These are phyloP conservation scores for Limnanthes douglasii DNA, from an alignment of 345 rosid genomes.

Conservation along the genomic window DNA sequence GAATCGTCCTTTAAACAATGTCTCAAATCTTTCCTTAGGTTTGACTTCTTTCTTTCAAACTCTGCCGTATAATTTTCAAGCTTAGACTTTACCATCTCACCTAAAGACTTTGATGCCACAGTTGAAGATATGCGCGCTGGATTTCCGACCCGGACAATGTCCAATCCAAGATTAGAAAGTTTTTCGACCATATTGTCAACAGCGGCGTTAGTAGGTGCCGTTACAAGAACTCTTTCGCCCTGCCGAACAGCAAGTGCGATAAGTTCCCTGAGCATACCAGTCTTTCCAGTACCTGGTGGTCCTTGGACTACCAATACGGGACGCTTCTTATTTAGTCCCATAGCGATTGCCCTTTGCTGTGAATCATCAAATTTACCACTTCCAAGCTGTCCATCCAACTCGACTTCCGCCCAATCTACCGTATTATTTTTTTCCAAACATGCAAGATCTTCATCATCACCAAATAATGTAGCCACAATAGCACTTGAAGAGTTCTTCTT, in stretches of 20 bases:
- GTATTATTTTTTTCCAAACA: constrained; percentile 51
- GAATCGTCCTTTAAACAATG: constrained; percentile 80
- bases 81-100: constrained; percentile 66
- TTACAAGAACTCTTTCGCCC: constrained; percentile 88
- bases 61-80: constrained; percentile 51
- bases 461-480: constrained; percentile 81
- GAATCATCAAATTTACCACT: constrained; percentile 40
- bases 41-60: constrained; percentile 74
- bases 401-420: constrained; percentile 45
- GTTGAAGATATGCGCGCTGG: constrained; percentile 85
- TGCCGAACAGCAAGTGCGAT: constrained; percentile 58
- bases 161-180: constrained; percentile 46
- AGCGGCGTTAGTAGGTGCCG: constrained; percentile 96
- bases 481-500: constrained; percentile 70
- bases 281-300: constrained; percentile 97
- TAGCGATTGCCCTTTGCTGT: constrained; percentile 48
- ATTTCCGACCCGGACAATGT: constrained; percentile 86
- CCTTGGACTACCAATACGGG: constrained; percentile 78
- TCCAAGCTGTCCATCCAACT: constrained; percentile 32
- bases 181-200: constrained; percentile 96
- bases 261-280: constrained; percentile 77
- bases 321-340: constrained; percentile 72
- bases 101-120: constrained; percentile 78
- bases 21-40: constrained; percentile 74
- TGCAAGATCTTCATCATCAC: constrained; percentile 57